phyloP scores from a whole-genome alignment of 306 rosid genomes.

The Medicago lupulina region DNA sequence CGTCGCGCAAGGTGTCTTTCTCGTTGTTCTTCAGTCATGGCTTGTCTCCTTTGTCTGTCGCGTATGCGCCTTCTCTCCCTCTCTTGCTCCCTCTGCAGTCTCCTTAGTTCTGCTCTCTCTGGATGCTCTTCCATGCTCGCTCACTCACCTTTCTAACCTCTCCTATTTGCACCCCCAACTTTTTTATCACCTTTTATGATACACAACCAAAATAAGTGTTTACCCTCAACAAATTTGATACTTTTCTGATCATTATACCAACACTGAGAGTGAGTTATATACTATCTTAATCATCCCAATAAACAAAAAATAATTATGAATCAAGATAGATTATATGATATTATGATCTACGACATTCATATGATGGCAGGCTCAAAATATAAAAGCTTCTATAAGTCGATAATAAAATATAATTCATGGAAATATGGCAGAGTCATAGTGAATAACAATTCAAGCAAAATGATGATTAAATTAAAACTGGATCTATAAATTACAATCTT shows the following conservation, averaged over 20 bases:
- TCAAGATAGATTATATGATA: slow-evolving; percentile 4
- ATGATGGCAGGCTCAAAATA: background rate
- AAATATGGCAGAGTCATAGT: background rate
- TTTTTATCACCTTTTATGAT: background rate
- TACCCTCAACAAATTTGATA: slow-evolving; percentile 13
- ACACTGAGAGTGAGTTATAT: slow-evolving; percentile 5
- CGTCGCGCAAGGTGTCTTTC: slow-evolving; percentile 86
- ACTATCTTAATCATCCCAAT: background rate
- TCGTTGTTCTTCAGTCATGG: slow-evolving; percentile 85
- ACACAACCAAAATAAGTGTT: background rate
- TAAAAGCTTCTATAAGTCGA: background rate
- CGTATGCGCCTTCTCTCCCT: slow-evolving; percentile 77
- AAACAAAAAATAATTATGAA: slow-evolving; percentile 2
- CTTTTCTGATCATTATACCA: slow-evolving; percentile 1
- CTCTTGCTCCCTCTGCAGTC: slow-evolving; percentile 70
- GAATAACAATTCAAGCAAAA: slow-evolving; percentile 29
- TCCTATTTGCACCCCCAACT: background rate
- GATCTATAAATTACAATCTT: background rate
- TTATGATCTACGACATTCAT: slow-evolving; percentile 18
- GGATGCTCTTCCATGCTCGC: slow-evolving; percentile 54
- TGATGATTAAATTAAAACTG: slow-evolving; percentile 1
- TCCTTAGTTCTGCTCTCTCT: slow-evolving; percentile 52
- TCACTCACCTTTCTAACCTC: slow-evolving; percentile 20
- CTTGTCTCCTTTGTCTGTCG: slow-evolving; percentile 77
- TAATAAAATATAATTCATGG: slow-evolving; percentile 20